Percentiles rank a stretch among this genome's conserved stretches.
Evolutionary conservation across 1,284 basidiomycete genomes (phyloP).

Genomic region (Irpex lacteus): DNA sequence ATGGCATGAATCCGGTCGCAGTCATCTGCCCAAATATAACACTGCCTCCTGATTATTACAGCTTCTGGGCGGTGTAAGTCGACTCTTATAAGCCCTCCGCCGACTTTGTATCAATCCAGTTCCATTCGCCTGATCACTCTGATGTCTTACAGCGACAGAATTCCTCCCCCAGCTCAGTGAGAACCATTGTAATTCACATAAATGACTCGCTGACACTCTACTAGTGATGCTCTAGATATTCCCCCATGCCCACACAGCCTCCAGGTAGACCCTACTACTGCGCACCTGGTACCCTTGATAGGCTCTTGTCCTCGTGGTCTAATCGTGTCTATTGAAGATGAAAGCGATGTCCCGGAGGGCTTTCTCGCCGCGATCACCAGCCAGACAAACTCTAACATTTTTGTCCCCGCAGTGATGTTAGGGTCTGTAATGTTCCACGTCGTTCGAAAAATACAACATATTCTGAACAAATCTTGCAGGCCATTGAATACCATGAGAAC

Average conservation of each 20-base stretch:
- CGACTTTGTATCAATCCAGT: too few species aligned
- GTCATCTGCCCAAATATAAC: too few species aligned
- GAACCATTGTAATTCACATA: too few species aligned
- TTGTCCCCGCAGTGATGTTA: background rate
- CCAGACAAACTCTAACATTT: background rate
- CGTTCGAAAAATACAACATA: background rate
- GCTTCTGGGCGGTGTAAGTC: too few species aligned
- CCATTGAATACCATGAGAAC: background rate
- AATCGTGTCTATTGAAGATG: background rate
- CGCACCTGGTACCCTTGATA: background rate
- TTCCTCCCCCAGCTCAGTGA: too few species aligned
- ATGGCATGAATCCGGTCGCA: too few species aligned
- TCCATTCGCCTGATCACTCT: too few species aligned
- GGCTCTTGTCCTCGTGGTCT: background rate
- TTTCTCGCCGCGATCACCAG: background rate
- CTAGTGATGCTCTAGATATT: too few species aligned
- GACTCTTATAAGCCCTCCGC: too few species aligned
- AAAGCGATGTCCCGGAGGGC: background rate
- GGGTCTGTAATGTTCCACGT: background rate
- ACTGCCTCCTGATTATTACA: too few species aligned
- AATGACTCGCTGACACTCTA: too few species aligned
- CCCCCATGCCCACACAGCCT: background rate
- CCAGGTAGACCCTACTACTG: background rate
- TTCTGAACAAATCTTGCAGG: background rate
- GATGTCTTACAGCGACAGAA: too few species aligned